Percentiles rank a stretch among this genome's conserved stretches.
Evolutionary conservation across 23 red algal genomes (phyloP).

Genomic region (Gracilaria gracilis): DNA sequence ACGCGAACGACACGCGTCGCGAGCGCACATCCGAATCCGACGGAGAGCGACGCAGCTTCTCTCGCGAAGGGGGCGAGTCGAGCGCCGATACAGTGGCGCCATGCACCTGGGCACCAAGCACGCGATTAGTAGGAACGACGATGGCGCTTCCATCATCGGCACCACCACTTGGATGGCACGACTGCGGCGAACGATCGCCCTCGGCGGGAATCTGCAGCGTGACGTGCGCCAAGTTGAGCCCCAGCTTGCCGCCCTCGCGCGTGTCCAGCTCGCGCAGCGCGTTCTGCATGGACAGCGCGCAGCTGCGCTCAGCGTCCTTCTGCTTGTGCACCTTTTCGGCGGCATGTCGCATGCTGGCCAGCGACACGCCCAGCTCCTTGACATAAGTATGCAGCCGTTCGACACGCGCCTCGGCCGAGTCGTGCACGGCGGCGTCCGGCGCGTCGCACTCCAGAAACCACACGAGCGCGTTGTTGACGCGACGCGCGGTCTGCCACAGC

Average conservation of each 20-base stretch:
- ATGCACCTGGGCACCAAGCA: background rate
- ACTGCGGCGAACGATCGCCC: background rate
- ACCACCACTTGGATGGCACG: background rate
- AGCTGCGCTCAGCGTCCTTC: slow-evolving; percentile 4
- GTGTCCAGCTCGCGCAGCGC: slow-evolving; percentile 54
- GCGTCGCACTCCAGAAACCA: slow-evolving; percentile 63
- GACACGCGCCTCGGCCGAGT: slow-evolving; percentile 54
- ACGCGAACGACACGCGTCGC: background rate
- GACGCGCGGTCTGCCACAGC: slow-evolving; percentile 75
- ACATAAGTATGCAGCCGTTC: slow-evolving; percentile 75
- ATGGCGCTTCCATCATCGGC: background rate
- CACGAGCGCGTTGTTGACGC: slow-evolving; percentile 59
- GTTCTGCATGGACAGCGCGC: slow-evolving; percentile 26
- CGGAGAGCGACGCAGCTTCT: background rate
- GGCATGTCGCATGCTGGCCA: slow-evolving; percentile 32
- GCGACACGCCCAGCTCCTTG: slow-evolving; percentile 42
- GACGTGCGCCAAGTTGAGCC: slow-evolving; percentile 8
- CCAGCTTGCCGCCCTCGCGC: slow-evolving; percentile 74
- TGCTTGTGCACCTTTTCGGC: slow-evolving; percentile 29
- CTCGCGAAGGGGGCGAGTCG: background rate
- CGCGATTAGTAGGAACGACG: background rate
- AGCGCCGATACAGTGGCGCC: background rate
- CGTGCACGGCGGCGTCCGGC: background rate
- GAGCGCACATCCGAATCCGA: background rate
- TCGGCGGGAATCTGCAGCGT: slow-evolving; percentile 21